Conservation (phyloP, 768 basidiomycete genomes). For the Mycena amicta region DNA sequence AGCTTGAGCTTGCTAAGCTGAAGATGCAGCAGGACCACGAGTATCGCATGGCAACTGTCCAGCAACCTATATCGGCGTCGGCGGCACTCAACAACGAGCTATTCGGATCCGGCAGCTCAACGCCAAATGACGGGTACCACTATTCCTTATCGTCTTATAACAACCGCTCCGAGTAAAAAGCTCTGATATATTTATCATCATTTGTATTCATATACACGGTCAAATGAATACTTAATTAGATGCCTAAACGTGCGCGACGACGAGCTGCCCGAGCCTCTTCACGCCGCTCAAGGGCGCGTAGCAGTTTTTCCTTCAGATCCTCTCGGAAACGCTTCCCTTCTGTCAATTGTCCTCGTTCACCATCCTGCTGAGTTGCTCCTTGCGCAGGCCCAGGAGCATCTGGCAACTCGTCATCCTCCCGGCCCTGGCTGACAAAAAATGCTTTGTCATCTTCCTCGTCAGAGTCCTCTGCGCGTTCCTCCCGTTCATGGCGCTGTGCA, state of each 20-base stretch:
- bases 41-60: neutral
- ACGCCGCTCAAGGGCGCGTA: neutral
- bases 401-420: neutral
- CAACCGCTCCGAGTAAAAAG: no score
- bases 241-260: neutral
- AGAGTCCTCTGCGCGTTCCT: neutral
- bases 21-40: neutral
- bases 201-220: neutral
- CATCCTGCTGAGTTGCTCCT: neutral
- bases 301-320: neutral
- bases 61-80: no score
- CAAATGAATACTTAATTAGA: neutral
- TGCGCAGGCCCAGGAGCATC: neutral
- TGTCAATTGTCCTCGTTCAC: neutral
- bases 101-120: no score
- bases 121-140: no score
- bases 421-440: neutral
- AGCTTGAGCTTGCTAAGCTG: neutral
- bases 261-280: neutral
- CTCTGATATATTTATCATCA: no score
- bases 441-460: neutral
- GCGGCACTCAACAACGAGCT: no score
- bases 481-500: neutral
- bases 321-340: conserved; percentile 8
- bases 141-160: no score